Conservation (phyloP, 768 basidiomycete genomes). For the Panaeolus papilionaceus region DNA sequence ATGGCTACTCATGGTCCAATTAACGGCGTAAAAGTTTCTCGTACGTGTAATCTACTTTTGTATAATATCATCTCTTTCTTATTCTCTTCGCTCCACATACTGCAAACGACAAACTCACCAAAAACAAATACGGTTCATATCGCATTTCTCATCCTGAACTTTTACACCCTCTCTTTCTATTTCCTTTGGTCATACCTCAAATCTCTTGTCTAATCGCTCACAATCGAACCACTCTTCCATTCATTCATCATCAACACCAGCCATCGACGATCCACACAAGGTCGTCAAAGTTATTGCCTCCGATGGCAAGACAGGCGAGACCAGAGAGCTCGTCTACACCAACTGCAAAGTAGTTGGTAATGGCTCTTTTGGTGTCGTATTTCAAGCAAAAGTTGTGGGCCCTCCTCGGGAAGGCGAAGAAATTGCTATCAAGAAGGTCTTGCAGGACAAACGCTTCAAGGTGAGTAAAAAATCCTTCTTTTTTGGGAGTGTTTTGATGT, state of each 20-base stretch:
- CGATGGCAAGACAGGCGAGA: constrained; percentile 92
- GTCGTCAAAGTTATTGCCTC: constrained; percentile 95
- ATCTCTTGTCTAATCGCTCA: constrained; percentile 37
- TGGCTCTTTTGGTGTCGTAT: constrained; percentile 99
- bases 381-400: constrained; percentile 87
- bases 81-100: not conserved
- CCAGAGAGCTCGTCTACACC: constrained; percentile 90
- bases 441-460: constrained; percentile 99
- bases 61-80: constrained; percentile 10
- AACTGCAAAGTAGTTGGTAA: constrained; percentile 99
- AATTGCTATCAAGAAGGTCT: constrained; percentile 99
- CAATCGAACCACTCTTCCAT: constrained; percentile 40
- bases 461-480: constrained; percentile 43
- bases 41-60: constrained; percentile 54
- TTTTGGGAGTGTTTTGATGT: constrained; percentile 17
- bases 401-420: constrained; percentile 73
- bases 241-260: constrained; percentile 40
- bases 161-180: constrained; percentile 22
- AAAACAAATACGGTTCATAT: constrained; percentile 18
- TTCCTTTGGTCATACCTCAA: constrained; percentile 18
- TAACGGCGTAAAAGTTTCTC: constrained; percentile 87
- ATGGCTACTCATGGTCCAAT: constrained; percentile 84
- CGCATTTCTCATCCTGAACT: constrained; percentile 34
- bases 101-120: constrained; percentile 10
- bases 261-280: constrained; percentile 96